Base-by-base conservation (phyloP, 2,329 filamentous ascomycete species). In the Pseudogymnoascus sp. region DNA sequence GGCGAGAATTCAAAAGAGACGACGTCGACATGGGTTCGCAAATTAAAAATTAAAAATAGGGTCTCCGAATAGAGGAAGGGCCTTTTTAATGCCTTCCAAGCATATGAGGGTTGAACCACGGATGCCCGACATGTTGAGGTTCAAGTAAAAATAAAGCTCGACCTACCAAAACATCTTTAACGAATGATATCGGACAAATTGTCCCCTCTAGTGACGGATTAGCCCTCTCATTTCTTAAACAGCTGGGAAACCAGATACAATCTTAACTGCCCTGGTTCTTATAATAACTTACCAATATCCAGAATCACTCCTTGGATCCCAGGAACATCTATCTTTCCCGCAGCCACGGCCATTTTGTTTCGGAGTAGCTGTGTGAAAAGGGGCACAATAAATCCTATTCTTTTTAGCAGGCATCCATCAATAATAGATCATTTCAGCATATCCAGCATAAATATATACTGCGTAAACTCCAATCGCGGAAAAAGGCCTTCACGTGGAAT, bases 141-240 rank as follows among this genome's bases (percentile, higher is more conserved):
- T 11, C 63, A 62, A 37, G 61, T 71, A 31, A 58, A 59, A 61
- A 50, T 37, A 36, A 59, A 39, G 26, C 9, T 15, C 65, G 63
- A 77, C 88, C 83, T 84, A 92, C 89, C 77, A 92, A 78, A 66
- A 89, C 84, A 73, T 92, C 87, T 76, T 90, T 90, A 75, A 92
- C 89, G 75, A 92, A 92, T 68, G 87, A 90, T 72, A 92, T 91
- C 68, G 88, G 87, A 74, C 88, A 92, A 65, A 92, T 85, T 58
- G 89, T 92, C 65, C 89, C 89, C 81, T 92, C 89, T 92, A 64
- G 61, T 54, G 26, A 31, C 9, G 2, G 9, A 9, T 54, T 11
- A 54, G 26, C 44, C n/a, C 11, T 31, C n/a, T 54, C 8, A 33
- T 33, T 54, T 33, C 26, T 33, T 54, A 5, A 26, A 17, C 44